Percentiles rank a stretch among this genome's conserved stretches.
Evolutionary conservation across 2,329 filamentous ascomycete genomes (phyloP).

Genomic region (Colletotrichum liriopes): DNA sequence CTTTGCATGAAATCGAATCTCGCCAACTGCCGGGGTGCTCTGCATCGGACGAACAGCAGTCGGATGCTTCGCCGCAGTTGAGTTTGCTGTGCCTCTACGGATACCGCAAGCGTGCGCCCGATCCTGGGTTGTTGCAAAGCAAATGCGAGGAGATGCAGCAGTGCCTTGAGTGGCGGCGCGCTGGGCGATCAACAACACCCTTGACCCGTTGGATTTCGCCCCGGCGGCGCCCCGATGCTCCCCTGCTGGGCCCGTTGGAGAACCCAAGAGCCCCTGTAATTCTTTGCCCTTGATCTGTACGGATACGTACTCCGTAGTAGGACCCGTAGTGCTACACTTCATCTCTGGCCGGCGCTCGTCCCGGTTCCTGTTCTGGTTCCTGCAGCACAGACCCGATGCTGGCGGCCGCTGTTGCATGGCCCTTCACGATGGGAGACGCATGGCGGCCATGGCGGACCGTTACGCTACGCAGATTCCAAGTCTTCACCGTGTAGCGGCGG

Average conservation of each 20-base stretch:
- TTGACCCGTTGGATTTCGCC: conserved; percentile 25
- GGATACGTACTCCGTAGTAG: too few species aligned
- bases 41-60: conserved; percentile 34
- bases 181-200: conserved; percentile 11
- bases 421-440: neutral
- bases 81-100: neutral
- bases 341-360: conserved; percentile 6
- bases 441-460: neutral
- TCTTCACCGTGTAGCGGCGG: conserved; percentile 1
- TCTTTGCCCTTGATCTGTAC: conserved; percentile 8
- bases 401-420: neutral
- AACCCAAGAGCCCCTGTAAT: conserved; percentile 6
- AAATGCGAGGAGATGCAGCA: neutral
- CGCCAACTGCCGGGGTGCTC: conserved; percentile 27
- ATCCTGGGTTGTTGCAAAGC: neutral
- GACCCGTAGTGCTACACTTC: conserved; percentile 9
- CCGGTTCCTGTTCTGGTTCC: neutral
- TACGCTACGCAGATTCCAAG: neutral
- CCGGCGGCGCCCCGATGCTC: conserved; percentile 15
- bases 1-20: conserved; percentile 36
- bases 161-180: neutral
- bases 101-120: too few species aligned
- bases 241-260: conserved; percentile 16
- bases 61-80: neutral
- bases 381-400: conserved; percentile 31